Evolutionary conservation across 257 asterid genomes (phyloP), one percentile per base, ranked within the genome.

Genomic region (Solanum chmielewskii): DNA sequence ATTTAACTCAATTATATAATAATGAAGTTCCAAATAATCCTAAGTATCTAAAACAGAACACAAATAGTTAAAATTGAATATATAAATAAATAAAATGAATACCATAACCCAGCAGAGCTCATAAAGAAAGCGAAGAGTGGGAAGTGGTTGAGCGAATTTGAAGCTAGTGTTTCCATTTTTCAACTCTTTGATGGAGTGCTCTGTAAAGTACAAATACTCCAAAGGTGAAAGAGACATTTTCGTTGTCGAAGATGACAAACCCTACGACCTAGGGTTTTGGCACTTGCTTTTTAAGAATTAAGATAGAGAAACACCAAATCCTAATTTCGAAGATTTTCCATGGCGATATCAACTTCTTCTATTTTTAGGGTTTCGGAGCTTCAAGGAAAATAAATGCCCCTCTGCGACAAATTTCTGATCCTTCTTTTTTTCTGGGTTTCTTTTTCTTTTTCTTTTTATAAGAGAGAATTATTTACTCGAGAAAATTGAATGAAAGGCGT

Each of bases 101-200:
- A 96, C 99, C 99, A 91, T 86, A 77, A 89, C 86, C 93, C 90
- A 93, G 92, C 98, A 93, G 33, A 96, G 97, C 88, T 96, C 99
- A 76, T 92, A 94, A 77, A 96, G 95, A 88, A 96, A 96, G 27
- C 98, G 98, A 70, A 95, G 94, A 85, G 93, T 89, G 23, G 94
- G 95, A 41, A 89, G 93, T 11, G 97, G 92, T 66, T 90, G 83
- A 33, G 97, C 89, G 88, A 96, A 93, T 81, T 91, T 95, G 93
- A 93, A 96, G 90, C 83, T 92, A 25, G 92, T 86, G 90, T 94
- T 95, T 15, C 96, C 90, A 90, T 87, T 91, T 71, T 93, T 95
- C 80, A 94, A 92, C 92, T 96, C 99, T 86, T 88, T 93, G 84
- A 94, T 78, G 85, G 96, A 90, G 47, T 91, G 97, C 47, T 95